A percentile compares a stretch with the other conserved stretches of the same genome.
These are phyloP conservation scores for Citrus unshiu DNA, from an alignment of 345 rosid species.

Conservation along the genomic window DNA sequence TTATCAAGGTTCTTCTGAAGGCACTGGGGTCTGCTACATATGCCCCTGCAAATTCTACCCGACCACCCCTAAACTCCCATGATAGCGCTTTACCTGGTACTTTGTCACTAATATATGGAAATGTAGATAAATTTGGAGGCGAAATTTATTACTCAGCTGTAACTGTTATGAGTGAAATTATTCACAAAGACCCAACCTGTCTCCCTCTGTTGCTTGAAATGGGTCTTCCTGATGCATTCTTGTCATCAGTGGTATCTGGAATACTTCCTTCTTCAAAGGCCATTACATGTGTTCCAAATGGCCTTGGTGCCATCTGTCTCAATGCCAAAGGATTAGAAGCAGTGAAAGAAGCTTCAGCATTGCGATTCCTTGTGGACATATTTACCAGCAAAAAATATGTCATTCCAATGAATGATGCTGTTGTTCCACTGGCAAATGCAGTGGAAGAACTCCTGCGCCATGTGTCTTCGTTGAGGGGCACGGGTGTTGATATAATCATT, in stretches of 20 bases:
- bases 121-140: constrained; percentile 86
- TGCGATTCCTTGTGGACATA: constrained; percentile 75
- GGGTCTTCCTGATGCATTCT: constrained; percentile 91
- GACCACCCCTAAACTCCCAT: constrained; percentile 64
- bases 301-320: constrained; percentile 94
- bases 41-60: constrained; percentile 65
- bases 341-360: constrained; percentile 77
- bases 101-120: constrained; percentile 63
- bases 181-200: constrained; percentile 96
- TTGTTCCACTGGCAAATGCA: constrained; percentile 92
- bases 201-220: constrained; percentile 71
- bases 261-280: constrained; percentile 92
- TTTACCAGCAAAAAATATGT: constrained; percentile 89
- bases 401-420: constrained; percentile 86
- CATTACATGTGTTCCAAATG: constrained; percentile 89
- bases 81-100: constrained; percentile 76
- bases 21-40: constrained; percentile 94
- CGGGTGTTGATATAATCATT: constrained; percentile 84
- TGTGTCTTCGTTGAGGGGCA: constrained; percentile 75
- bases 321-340: constrained; percentile 87
- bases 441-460: constrained; percentile 97
- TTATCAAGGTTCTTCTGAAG: constrained; percentile 87
- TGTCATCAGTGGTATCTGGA: constrained; percentile 81
- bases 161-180: constrained; percentile 93
- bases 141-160: constrained; percentile 94